These are phyloP conservation scores for Anthracocystis setariae DNA, from an alignment of 1,284 basidiomycete species.

Conservation along the genomic window DNA sequence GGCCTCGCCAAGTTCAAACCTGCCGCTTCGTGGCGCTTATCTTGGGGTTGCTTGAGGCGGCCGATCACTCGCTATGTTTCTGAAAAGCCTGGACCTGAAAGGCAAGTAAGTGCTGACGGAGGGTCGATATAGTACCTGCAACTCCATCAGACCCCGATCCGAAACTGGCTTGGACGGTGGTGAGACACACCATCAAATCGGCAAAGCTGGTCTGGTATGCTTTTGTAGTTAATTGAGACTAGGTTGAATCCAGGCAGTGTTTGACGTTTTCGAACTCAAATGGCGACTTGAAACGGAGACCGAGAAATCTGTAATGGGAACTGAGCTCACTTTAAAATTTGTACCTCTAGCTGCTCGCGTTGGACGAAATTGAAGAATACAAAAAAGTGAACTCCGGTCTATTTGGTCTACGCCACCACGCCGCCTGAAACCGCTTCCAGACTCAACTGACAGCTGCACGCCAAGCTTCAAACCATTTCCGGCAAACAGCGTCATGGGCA, in stretches of 20 bases:
- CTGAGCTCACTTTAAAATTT: too few species aligned
- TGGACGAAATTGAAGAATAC: background rate
- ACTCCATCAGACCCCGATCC: background rate
- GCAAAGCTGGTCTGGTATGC: background rate
- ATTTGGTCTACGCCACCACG: too few species aligned
- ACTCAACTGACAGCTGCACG: constrained; percentile 2
- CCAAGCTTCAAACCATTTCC: constrained; percentile 1
- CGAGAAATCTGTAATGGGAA: too few species aligned
- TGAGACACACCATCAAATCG: constrained; percentile 15
- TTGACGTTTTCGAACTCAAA: constrained; percentile 4
- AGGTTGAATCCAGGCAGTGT: constrained; percentile 8
- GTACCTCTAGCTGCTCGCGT: too few species aligned
- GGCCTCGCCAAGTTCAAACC: too few species aligned
- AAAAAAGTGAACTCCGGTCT: constrained; percentile 5
- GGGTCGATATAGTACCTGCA: too few species aligned
- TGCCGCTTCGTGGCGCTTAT: too few species aligned
- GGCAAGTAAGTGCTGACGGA: too few species aligned
- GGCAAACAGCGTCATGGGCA: background rate
- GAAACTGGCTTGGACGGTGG: constrained; percentile 9
- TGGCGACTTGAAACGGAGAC: background rate
- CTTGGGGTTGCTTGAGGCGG: too few species aligned
- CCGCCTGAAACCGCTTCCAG: constrained; percentile 24
- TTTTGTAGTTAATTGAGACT: too few species aligned
- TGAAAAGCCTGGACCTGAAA: too few species aligned
- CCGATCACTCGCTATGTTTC: too few species aligned